Evolutionary conservation across 768 basidiomycete genomes (phyloP).

Genomic region (Agaricus sinodeliciosus): DNA sequence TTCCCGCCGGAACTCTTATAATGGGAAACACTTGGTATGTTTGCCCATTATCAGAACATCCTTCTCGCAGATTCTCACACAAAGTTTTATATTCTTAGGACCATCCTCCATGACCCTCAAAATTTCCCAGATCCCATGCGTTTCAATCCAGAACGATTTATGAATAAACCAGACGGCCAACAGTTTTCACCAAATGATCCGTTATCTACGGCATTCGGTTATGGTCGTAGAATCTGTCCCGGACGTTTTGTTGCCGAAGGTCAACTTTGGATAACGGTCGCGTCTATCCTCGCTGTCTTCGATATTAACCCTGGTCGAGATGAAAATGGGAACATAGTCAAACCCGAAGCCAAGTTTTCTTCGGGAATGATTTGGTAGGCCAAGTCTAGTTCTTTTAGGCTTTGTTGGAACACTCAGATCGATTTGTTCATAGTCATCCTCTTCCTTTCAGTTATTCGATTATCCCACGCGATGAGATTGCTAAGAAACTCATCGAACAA

Average conservation of each 20-base stretch:
- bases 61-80: not conserved
- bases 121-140: constrained; percentile 37
- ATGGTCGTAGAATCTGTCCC: constrained; percentile 41
- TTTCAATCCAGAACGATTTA: constrained; percentile 46
- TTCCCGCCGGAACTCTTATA: constrained; percentile 38
- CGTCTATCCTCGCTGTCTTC: constrained; percentile 36
- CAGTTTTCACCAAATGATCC: constrained; percentile 27
- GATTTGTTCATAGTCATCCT: constrained; percentile 14
- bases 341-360: constrained; percentile 28
- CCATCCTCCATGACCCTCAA: constrained; percentile 41
- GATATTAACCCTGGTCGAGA: constrained; percentile 31
- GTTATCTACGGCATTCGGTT: constrained; percentile 33
- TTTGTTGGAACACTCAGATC: too few relatives aligned
- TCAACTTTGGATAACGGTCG: constrained; percentile 39
- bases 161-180: constrained; percentile 20
- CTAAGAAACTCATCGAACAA: constrained; percentile 12
- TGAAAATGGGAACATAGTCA: constrained; percentile 24
- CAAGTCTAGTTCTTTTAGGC: too few relatives aligned
- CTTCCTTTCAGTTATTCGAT: constrained; percentile 20
- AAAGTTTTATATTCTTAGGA: constrained; percentile 24
- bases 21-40: constrained; percentile 36
- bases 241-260: constrained; percentile 39
- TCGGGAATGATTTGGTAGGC: constrained; percentile 38
- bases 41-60: not conserved
- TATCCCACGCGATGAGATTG: constrained; percentile 14